Evolutionary conservation across 345 rosid genomes (phyloP).

Genomic region (Bruguiera sexangula): DNA sequence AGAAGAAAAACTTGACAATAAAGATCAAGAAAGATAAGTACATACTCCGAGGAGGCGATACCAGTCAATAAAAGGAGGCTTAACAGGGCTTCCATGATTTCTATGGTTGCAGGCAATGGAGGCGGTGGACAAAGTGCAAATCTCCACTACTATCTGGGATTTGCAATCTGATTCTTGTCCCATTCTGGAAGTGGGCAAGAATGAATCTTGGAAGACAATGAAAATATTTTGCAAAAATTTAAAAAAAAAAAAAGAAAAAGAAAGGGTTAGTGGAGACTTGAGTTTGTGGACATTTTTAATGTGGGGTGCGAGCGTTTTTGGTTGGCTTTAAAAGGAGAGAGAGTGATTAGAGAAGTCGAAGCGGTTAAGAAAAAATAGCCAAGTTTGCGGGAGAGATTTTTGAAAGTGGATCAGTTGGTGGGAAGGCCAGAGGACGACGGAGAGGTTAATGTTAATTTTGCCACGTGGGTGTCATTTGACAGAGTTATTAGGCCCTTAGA

Average conservation of each 20-base stretch:
- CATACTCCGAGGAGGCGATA: constrained; percentile 81
- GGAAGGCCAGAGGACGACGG: constrained; percentile 27
- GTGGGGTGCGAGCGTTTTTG: constrained; percentile 13
- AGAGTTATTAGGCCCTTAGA: too few relatives aligned
- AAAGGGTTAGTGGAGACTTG: neutral
- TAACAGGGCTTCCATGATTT: constrained; percentile 7
- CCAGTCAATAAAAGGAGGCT: constrained; percentile 75
- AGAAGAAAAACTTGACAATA: neutral
- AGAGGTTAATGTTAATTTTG: constrained; percentile 21
- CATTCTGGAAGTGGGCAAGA: constrained; percentile 17
- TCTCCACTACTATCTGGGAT: constrained; percentile 52
- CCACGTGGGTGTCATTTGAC: constrained; percentile 3
- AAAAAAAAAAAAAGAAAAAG: neutral
- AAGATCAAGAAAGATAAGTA: constrained; percentile 1
- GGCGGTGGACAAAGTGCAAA: constrained; percentile 53
- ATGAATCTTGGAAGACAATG: neutral
- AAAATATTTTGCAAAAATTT: neutral
- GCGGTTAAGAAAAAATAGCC: constrained; percentile 63
- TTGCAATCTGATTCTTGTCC: constrained; percentile 43
- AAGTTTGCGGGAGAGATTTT: constrained; percentile 53
- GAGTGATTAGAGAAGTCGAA: constrained; percentile 26
- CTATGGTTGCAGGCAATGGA: constrained; percentile 53
- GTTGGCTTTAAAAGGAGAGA: constrained; percentile 10
- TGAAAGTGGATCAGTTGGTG: constrained; percentile 67
- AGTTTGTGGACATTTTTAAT: neutral